Conservation (phyloP, 495 filamentous ascomycete genomes). For the Articulospora tetracladia region DNA sequence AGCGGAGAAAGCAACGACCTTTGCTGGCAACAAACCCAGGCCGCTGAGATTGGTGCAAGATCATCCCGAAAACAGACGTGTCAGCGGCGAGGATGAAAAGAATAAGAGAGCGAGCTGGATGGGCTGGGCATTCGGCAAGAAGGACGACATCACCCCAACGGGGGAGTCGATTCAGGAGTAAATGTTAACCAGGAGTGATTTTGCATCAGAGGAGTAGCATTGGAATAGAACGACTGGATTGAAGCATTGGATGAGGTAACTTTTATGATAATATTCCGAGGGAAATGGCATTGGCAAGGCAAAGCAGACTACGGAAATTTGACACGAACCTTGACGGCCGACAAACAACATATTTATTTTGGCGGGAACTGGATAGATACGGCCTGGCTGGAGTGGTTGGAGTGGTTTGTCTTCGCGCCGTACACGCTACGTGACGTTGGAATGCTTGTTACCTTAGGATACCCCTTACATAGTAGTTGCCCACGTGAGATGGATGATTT, state of each 20-base stretch:
- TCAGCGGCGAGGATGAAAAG: conserved; percentile 30
- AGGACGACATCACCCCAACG: conserved; percentile 10
- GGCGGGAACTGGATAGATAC: not conserved
- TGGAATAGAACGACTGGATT: too few relatives aligned
- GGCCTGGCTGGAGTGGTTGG: not conserved
- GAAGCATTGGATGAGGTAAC: too few relatives aligned
- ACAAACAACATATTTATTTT: not conserved
- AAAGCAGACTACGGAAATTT: not conserved
- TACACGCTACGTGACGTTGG: too few relatives aligned
- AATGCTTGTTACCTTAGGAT: not conserved
- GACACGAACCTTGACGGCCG: not conserved
- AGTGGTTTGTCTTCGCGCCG: too few relatives aligned
- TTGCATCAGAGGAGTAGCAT: too few relatives aligned
- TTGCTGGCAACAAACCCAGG: conserved; percentile 71
- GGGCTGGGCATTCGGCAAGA: conserved; percentile 38
- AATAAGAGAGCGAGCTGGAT: conserved; percentile 55
- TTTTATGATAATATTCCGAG: too few relatives aligned
- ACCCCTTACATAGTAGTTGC: not conserved
- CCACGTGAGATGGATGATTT: not conserved
- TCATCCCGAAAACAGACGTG: conserved; percentile 31
- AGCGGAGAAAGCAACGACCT: conserved; percentile 54
- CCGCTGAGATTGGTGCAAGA: conserved; percentile 83
- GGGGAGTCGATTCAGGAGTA: conserved; percentile 18
- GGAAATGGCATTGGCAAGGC: not conserved
- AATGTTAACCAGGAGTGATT: not conserved